Evolutionary conservation across 75 land plant genomes (phyloP), one percentile per base, ranked within the genome.

Genomic region (Cupressus sempervirens): DNA sequence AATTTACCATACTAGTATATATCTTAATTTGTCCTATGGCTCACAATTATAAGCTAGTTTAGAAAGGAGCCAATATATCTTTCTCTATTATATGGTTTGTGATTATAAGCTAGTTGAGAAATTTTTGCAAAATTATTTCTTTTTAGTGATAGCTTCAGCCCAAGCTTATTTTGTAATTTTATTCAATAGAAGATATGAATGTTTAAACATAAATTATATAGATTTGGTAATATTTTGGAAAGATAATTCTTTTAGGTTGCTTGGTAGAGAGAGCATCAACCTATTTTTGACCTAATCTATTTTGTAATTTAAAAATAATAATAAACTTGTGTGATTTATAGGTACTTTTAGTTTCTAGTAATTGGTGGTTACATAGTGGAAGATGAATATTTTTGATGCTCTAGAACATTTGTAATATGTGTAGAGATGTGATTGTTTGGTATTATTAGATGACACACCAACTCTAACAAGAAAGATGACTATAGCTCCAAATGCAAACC

Each of bases 401-500:
- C 62, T 53, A 53, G 18, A 13, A 53, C 15, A 53, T 53, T 0
- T 53, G 18, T 15, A 14, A 15, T 53, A 68, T 68, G 23, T 68
- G 73, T 36, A 86, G 87, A 86, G 87, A 3, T 86, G 87, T 50
- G 87, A 86, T 83, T 67, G 7, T 16, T 86, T 86, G 14, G 85
- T 86, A 11, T 86, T 86, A 30, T 32, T 86, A 70, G 74, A 86
- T 67, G 77, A 76, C 43, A 79, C 81, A 3, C 7, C 62, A 16
- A 82, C 23, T 82, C 14, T 82, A n/a, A 18, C 11, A 10, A 84
- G 83, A 52, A 84, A 85, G 56, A 85, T 48, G 41, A 43, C 53
- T 46, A 84, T 84, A 73, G 32, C 52, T 85, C 86, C 86, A 20
- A 85, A 85, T 54, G 6, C 1, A 29, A 41, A 41, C 14, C 48